These are phyloP conservation scores for Moesziomyces parantarcticus DNA, from an alignment of 1,284 basidiomycete species.

Conservation along the genomic window DNA sequence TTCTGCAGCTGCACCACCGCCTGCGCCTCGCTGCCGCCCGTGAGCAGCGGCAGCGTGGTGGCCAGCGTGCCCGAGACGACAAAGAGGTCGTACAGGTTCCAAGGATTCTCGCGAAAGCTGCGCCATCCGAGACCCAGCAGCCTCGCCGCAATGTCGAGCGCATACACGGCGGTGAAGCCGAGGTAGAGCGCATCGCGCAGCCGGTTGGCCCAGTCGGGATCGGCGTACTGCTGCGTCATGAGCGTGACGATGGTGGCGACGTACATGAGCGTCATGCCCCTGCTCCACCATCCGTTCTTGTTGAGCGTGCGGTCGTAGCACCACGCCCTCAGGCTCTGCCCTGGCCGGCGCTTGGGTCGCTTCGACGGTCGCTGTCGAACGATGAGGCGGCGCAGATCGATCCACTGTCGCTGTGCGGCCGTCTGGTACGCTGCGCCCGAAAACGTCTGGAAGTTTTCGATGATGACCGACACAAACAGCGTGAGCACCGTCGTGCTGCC, in stretches of 20 bases:
- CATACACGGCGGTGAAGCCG: conserved; percentile 78
- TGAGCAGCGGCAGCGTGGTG: conserved; percentile 77
- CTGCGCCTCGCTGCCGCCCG: conserved; percentile 32
- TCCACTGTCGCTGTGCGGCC: conserved; percentile 92
- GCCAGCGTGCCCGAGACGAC: conserved; percentile 84
- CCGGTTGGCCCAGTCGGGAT: conserved; percentile 73
- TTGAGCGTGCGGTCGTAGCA: conserved; percentile 89
- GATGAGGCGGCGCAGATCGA: conserved; percentile 89
- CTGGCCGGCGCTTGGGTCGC: conserved; percentile 76
- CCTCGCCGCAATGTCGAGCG: conserved; percentile 81
- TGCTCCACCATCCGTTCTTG: conserved; percentile 94
- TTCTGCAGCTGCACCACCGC: conserved; percentile 81
- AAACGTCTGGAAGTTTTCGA: conserved; percentile 90
- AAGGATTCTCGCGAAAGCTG: conserved; percentile 84
- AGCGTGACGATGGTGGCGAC: conserved; percentile 85
- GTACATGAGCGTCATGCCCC: conserved; percentile 83
- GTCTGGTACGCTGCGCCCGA: conserved; percentile 79
- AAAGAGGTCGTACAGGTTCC: conserved; percentile 87
- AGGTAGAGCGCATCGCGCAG: conserved; percentile 84
- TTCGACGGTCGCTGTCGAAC: conserved; percentile 87
- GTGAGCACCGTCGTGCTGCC: conserved; percentile 81
- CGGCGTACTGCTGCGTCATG: conserved; percentile 84
- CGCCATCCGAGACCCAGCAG: conserved; percentile 85
- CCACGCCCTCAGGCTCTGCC: conserved; percentile 77
- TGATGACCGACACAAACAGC: conserved; percentile 80